phyloP scores from a whole-genome alignment of 257 asterid species.

The Gentiana straminea region DNA sequence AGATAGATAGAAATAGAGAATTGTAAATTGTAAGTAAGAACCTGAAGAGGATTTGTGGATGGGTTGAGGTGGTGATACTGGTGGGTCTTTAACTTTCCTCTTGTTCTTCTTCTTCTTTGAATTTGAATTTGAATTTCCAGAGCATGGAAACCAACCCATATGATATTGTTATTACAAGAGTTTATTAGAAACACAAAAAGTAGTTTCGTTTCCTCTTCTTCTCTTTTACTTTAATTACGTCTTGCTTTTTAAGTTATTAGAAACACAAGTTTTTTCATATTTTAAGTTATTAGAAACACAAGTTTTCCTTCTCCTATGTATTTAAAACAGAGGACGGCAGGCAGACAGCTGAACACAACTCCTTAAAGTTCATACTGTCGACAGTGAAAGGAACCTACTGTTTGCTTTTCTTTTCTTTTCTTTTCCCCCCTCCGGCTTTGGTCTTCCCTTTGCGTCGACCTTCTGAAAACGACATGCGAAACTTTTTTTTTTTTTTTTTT shows the following conservation, averaged over 20 bases:
- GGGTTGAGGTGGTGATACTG: background rate
- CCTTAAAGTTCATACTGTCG: too few species aligned
- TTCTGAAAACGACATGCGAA: too few species aligned
- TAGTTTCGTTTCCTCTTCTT: background rate
- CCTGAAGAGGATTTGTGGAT: slow-evolving; percentile 7
- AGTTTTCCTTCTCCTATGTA: background rate
- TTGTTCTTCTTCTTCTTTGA: slow-evolving; percentile 7
- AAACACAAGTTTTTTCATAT: too few species aligned
- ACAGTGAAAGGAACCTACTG: too few species aligned
- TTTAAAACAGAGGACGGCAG: background rate
- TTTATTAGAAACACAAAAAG: too few species aligned
- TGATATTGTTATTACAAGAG: too few species aligned
- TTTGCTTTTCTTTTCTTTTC: too few species aligned
- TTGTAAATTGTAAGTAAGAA: background rate
- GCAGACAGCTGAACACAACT: background rate
- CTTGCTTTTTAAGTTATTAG: too few species aligned
- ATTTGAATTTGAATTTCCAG: slow-evolving; percentile 14
- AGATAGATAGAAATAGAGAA: background rate
- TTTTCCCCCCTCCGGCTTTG: too few species aligned
- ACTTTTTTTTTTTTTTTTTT: too few species aligned
- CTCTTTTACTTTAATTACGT: background rate
- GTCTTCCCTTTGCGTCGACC: too few species aligned
- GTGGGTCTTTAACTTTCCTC: slow-evolving; percentile 17
- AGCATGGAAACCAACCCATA: slow-evolving; percentile 25
- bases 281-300: too few species aligned